Percentiles rank a stretch among this genome's conserved stretches.
These are phyloP conservation scores for Carex scoparia DNA, from an alignment of 176 grass and related monocot genomes.

Conservation along the genomic window DNA sequence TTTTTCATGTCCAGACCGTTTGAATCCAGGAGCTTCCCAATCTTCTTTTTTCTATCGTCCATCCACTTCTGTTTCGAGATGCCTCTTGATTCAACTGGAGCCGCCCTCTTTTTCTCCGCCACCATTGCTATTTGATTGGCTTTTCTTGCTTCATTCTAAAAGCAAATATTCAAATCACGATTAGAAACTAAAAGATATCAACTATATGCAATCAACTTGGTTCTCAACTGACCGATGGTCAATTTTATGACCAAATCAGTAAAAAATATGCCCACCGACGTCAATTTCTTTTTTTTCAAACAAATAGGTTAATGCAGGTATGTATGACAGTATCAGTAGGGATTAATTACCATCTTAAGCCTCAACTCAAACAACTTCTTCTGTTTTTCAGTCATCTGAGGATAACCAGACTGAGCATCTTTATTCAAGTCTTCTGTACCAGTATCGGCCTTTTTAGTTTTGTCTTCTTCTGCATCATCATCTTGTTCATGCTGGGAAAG, in stretches of 20 bases:
- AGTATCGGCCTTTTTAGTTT: conserved; percentile 13
- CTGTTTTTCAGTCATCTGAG: conserved; percentile 80
- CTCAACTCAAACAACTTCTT: conserved; percentile 65
- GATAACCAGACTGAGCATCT: conserved; percentile 37
- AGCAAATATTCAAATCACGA: not conserved
- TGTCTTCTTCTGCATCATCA: not conserved
- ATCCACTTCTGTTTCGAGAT: conserved; percentile 98
- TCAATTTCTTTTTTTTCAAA: not conserved
- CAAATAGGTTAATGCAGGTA: not conserved
- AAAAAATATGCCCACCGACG: not conserved
- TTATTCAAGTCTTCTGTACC: conserved; percentile 8
- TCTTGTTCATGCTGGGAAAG: conserved; percentile 2
- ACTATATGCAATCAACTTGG: not conserved
- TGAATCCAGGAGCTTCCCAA: conserved; percentile 82
- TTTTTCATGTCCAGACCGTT: conserved; percentile 92
- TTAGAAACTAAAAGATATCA: not conserved
- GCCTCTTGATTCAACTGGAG: conserved; percentile 59
- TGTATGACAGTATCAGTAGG: not conserved
- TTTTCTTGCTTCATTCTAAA: conserved; percentile 86
- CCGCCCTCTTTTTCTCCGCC: conserved; percentile 84
- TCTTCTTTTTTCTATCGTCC: conserved; percentile 93
- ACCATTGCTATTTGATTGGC: conserved; percentile 90
- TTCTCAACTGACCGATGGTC: not conserved
- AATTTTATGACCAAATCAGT: not conserved
- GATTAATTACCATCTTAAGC: conserved; percentile 69